These are phyloP conservation scores for Tremellales sp. DNA, from an alignment of 1,284 basidiomycete species.

Conservation along the genomic window DNA sequence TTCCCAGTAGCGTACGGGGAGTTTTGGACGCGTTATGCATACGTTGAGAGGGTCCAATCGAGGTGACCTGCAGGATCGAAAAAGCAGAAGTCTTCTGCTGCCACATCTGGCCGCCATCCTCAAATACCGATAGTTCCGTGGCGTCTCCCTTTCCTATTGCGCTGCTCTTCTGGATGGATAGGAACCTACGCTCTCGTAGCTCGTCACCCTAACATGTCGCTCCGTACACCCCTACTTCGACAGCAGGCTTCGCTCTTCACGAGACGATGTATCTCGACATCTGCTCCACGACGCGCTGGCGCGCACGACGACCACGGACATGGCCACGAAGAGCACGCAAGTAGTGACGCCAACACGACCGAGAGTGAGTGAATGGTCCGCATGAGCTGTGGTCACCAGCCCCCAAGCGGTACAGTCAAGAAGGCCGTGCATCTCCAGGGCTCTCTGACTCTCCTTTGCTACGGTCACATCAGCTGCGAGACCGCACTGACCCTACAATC, in stretches of 20 bases:
- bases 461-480: too few species aligned
- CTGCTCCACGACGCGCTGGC: constrained; percentile 19
- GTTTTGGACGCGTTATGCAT: too few species aligned
- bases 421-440: too few species aligned
- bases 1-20: too few species aligned
- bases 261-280: constrained; percentile 14
- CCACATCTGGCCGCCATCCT: too few species aligned
- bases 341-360: constrained; percentile 20
- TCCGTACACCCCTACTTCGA: constrained; percentile 16
- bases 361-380: constrained; percentile 26
- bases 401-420: background rate
- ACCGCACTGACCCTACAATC: background rate
- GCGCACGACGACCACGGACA: constrained; percentile 10
- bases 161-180: too few species aligned
- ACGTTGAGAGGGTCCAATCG: too few species aligned
- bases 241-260: constrained; percentile 1
- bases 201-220: constrained; percentile 2
- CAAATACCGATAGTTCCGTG: too few species aligned
- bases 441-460: background rate
- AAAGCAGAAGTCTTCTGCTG: too few species aligned
- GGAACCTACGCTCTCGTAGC: background rate
- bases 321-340: constrained; percentile 4
- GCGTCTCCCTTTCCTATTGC: too few species aligned
- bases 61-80: too few species aligned
- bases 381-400: background rate